Evolutionary conservation across 345 rosid species (phyloP).

Genomic region (Diplotaxis tenuifolia): DNA sequence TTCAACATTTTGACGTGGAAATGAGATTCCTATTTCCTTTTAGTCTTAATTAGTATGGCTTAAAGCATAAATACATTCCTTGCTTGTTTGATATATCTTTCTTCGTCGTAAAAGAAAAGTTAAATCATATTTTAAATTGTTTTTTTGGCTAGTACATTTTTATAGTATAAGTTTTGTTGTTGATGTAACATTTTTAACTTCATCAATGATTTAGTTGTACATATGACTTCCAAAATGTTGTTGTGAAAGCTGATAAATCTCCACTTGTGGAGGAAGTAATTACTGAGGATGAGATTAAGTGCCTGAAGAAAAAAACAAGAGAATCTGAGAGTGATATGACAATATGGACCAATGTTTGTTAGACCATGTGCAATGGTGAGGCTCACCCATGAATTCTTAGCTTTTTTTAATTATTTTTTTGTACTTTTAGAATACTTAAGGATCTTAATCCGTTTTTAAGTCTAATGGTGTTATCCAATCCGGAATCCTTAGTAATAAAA

Average conservation of each 20-base stretch:
- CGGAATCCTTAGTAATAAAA: too few relatives aligned
- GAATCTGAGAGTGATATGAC: background rate
- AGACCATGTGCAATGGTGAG: too few relatives aligned
- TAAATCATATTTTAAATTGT: background rate
- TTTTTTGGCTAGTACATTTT: background rate
- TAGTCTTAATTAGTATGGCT: conserved; percentile 14
- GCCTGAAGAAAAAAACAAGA: background rate
- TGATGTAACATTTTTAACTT: background rate
- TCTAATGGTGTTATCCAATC: too few relatives aligned
- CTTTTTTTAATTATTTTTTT: too few relatives aligned
- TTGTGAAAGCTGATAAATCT: background rate
- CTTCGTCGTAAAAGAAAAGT: background rate
- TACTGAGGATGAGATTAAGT: background rate
- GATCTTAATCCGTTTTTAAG: too few relatives aligned
- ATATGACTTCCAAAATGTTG: background rate
- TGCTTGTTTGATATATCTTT: conserved; percentile 31
- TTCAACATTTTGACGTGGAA: conserved; percentile 43
- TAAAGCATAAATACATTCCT: conserved; percentile 30
- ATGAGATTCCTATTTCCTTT: conserved; percentile 32
- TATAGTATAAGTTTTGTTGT: background rate
- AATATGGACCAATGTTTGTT: background rate
- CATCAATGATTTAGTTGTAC: background rate
- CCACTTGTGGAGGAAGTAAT: too few relatives aligned
- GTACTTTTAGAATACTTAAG: too few relatives aligned
- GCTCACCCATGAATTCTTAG: too few relatives aligned